phyloP scores from a whole-genome alignment of 129 eudicot genomes.

The Escallonia herrerae region DNA sequence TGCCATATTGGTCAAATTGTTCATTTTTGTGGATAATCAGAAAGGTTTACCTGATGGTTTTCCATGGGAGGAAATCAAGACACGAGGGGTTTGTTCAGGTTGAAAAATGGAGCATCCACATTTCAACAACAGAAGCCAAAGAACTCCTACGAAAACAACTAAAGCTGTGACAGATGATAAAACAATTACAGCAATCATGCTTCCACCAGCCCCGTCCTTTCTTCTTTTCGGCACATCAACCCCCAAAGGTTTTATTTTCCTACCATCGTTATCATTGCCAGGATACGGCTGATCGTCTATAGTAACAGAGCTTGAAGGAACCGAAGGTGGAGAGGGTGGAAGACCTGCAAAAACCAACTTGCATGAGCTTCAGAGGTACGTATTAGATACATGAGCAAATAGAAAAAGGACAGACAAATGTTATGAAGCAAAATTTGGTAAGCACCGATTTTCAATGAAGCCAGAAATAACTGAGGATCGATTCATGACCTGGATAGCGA shows the following conservation, averaged over 20 bases:
- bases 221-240: slow-evolving; percentile 54
- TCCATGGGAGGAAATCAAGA: slow-evolving; percentile 31
- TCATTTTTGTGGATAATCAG: not conserved
- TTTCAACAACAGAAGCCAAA: slow-evolving; percentile 59
- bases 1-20: no score
- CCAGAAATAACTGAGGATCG: not conserved
- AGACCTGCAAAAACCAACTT: slow-evolving; percentile 42
- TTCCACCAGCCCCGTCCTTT: slow-evolving; percentile 30
- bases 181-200: slow-evolving; percentile 44
- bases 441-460: not conserved
- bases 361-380: slow-evolving; percentile 2
- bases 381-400: not conserved
- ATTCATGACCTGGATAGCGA: slow-evolving; percentile 70
- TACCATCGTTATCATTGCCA: slow-evolving; percentile 34
- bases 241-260: slow-evolving; percentile 63
- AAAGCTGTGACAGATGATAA: slow-evolving; percentile 71
- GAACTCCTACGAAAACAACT: slow-evolving; percentile 41
- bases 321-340: slow-evolving; percentile 91
- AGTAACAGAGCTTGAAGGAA: slow-evolving; percentile 32
- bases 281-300: slow-evolving; percentile 48
- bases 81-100: slow-evolving; percentile 22
- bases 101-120: slow-evolving; percentile 32
- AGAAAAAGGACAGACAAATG: no score
- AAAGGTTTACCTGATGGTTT: slow-evolving; percentile 53
- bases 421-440: not conserved